phyloP scores from a whole-genome alignment of 768 basidiomycete species.

The Serendipita sp. region DNA sequence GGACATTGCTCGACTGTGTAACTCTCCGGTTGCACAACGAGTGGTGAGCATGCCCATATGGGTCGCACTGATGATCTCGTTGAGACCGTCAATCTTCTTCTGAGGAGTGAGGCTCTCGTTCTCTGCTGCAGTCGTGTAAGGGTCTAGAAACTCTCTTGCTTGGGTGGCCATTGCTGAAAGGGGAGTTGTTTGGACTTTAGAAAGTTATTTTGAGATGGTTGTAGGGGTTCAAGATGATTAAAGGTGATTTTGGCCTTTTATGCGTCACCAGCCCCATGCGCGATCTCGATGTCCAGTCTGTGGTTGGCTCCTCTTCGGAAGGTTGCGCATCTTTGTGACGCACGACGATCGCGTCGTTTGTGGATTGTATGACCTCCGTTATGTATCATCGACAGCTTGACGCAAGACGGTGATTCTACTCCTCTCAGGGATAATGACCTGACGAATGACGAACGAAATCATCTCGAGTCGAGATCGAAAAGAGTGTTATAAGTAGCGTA shows the following conservation, averaged over 20 bases:
- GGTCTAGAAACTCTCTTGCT: background rate
- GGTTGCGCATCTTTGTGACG: too few relatives aligned
- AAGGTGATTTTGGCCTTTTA: background rate
- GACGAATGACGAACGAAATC: too few relatives aligned
- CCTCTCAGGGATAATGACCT: too few relatives aligned
- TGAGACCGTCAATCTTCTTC: conserved; percentile 53
- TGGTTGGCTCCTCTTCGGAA: too few relatives aligned
- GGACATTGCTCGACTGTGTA: conserved; percentile 74
- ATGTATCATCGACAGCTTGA: too few relatives aligned
- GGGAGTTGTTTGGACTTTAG: too few relatives aligned
- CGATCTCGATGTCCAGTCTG: too few relatives aligned
- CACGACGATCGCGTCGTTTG: too few relatives aligned
- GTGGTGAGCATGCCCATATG: conserved; percentile 68
- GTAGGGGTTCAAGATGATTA: background rate
- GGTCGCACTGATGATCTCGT: conserved; percentile 44
- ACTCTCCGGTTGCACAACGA: conserved; percentile 42
- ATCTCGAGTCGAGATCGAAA: too few relatives aligned
- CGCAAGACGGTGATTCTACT: too few relatives aligned
- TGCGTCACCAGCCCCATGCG: background rate
- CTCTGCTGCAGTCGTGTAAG: conserved; percentile 2
- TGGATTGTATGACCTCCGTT: too few relatives aligned
- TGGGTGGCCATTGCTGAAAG: background rate
- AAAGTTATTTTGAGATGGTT: background rate
- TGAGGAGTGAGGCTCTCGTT: conserved; percentile 38
- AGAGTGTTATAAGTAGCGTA: too few relatives aligned